Percentiles rank a stretch among this genome's conserved stretches.
These are phyloP conservation scores for Ophiostoma tasmaniense DNA, from an alignment of 2,329 filamentous ascomycete species.

Conservation along the genomic window DNA sequence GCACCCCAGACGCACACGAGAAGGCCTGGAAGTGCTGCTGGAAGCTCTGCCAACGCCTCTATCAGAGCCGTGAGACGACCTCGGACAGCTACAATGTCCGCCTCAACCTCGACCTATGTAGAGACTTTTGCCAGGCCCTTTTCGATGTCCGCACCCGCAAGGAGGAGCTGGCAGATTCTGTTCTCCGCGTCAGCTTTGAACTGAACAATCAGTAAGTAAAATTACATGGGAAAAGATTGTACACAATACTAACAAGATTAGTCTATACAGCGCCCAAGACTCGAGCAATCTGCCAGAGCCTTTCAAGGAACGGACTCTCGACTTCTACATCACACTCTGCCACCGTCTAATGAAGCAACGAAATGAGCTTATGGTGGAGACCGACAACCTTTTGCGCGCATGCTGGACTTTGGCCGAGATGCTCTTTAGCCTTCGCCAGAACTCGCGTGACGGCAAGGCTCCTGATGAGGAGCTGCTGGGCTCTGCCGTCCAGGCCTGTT, in stretches of 20 bases:
- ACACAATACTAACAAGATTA: slow-evolving; percentile 23
- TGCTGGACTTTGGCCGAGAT: slow-evolving; percentile 91
- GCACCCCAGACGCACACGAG: slow-evolving; percentile 69
- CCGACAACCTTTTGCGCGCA: slow-evolving; percentile 71
- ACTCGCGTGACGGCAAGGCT: slow-evolving; percentile 60
- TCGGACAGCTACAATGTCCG: slow-evolving; percentile 57
- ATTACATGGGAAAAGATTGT: too few relatives aligned
- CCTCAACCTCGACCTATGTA: slow-evolving; percentile 74
- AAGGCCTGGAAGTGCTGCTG: slow-evolving; percentile 91
- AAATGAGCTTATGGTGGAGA: slow-evolving; percentile 67
- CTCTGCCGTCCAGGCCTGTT: slow-evolving; percentile 85
- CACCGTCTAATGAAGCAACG: slow-evolving; percentile 95
- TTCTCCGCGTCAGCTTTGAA: slow-evolving; percentile 87
- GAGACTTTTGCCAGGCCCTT: slow-evolving; percentile 83
- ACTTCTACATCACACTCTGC: slow-evolving; percentile 90
- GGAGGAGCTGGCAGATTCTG: slow-evolving; percentile 74
- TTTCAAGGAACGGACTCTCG: slow-evolving; percentile 80
- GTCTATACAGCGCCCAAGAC: slow-evolving; percentile 84
- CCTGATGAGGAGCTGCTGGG: slow-evolving; percentile 77
- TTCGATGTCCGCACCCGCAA: slow-evolving; percentile 76
- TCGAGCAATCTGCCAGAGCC: slow-evolving; percentile 67
- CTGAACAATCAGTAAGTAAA: slow-evolving; percentile 72
- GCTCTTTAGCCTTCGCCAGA: slow-evolving; percentile 84
- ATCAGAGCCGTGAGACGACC: slow-evolving; percentile 68
- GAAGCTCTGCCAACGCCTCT: slow-evolving; percentile 83